Conservation (phyloP, 805 yeast species). For the Kodamaea sagamina region DNA sequence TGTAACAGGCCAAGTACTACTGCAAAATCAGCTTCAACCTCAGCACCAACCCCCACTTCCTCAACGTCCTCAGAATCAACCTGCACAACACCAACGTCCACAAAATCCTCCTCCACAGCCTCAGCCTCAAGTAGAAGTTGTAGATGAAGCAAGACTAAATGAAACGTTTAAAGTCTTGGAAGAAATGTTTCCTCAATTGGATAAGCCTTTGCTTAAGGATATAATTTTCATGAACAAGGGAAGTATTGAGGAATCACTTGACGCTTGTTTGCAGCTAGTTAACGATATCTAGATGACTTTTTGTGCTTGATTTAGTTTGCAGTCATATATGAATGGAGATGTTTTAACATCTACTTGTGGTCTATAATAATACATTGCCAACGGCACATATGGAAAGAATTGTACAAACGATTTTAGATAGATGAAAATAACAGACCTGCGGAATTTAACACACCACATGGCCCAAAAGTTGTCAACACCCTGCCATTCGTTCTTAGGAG, state of each 20-base stretch:
- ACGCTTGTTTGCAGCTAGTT: slow-evolving; percentile 48
- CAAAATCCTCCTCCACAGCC: slow-evolving; percentile 8
- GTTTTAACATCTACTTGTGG: too few relatives aligned
- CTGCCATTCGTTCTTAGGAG: too few relatives aligned
- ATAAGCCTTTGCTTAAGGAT: slow-evolving; percentile 66
- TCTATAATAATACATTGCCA: too few relatives aligned
- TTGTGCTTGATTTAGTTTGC: too few relatives aligned
- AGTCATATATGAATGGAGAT: too few relatives aligned
- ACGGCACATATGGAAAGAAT: too few relatives aligned
- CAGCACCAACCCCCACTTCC: slow-evolving; percentile 4
- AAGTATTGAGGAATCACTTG: slow-evolving; percentile 72
- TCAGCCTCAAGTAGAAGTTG: slow-evolving; percentile 12
- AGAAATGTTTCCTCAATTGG: slow-evolving; percentile 77
- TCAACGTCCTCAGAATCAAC: too few relatives aligned
- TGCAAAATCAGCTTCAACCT: not conserved
- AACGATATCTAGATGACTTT: slow-evolving; percentile 14
- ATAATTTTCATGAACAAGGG: slow-evolving; percentile 66
- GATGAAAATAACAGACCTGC: too few relatives aligned
- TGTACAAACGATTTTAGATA: too few relatives aligned
- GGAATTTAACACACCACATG: too few relatives aligned
- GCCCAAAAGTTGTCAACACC: too few relatives aligned
- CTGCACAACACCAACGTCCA: too few relatives aligned
- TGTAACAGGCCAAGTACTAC: not conserved
- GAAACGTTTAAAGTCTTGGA: slow-evolving; percentile 48
- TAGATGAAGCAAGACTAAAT: slow-evolving; percentile 14